phyloP scores from a whole-genome alignment of 768 basidiomycete genomes.

The Leccinum olivaceopallidum region DNA sequence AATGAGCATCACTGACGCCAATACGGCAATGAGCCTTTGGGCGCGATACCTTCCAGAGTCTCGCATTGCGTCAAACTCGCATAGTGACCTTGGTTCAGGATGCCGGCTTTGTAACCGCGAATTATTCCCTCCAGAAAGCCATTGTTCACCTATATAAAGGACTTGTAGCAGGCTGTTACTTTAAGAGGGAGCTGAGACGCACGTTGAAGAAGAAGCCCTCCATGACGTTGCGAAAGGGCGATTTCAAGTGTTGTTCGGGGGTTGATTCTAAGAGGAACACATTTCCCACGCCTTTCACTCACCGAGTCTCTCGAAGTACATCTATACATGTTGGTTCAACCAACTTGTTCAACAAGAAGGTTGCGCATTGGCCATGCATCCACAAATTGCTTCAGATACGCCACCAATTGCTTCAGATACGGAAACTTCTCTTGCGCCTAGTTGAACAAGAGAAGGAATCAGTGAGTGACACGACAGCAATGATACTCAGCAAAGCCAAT shows the following conservation, averaged over 20 bases:
- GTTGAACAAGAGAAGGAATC: too few species aligned
- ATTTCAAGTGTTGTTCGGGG: not conserved
- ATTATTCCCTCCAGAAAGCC: constrained; percentile 84
- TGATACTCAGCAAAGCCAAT: too few species aligned
- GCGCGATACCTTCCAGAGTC: constrained; percentile 79
- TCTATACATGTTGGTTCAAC: too few species aligned
- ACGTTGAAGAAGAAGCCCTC: constrained; percentile 92
- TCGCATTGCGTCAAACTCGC: constrained; percentile 96
- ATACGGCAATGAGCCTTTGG: not conserved
- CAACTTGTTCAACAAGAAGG: too few species aligned
- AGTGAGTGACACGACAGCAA: too few species aligned
- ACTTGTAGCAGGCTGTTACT: not conserved
- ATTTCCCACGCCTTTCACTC: constrained; percentile 18
- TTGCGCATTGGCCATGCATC: too few species aligned
- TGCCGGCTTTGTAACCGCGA: constrained; percentile 91
- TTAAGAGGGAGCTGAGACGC: constrained; percentile 20
- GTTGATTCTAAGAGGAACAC: constrained; percentile 13
- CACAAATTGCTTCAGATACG: too few species aligned
- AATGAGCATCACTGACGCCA: constrained; percentile 4
- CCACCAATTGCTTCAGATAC: too few species aligned
- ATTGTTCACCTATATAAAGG: constrained; percentile 55
- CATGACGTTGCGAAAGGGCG: constrained; percentile 44
- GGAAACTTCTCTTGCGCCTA: too few species aligned
- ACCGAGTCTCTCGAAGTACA: too few species aligned
- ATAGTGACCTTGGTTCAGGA: constrained; percentile 88